Evolutionary conservation across 2,329 filamentous ascomycete species (phyloP).

Genomic region (Trichoderma koningii): DNA sequence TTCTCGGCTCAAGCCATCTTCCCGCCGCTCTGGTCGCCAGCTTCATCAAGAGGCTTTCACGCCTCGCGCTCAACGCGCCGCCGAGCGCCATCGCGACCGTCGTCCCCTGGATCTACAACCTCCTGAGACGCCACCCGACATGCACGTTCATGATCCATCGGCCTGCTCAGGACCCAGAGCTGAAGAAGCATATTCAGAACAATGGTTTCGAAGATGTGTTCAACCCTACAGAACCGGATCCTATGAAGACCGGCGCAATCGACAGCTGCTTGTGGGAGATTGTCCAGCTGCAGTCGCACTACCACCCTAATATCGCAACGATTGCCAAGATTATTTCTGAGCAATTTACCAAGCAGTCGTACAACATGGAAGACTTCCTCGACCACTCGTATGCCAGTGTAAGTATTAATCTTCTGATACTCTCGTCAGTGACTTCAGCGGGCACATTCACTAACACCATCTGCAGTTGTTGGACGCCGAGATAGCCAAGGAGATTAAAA

Average conservation of each 20-base stretch:
- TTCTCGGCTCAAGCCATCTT: slow-evolving; percentile 87
- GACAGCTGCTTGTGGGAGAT: slow-evolving; percentile 96
- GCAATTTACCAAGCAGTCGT: slow-evolving; percentile 94
- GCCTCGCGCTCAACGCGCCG: slow-evolving; percentile 82
- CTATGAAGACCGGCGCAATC: slow-evolving; percentile 81
- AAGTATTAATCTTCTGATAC: slow-evolving; percentile 44
- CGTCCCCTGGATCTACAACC: slow-evolving; percentile 93
- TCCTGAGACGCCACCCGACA: slow-evolving; percentile 83
- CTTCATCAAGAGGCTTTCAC: slow-evolving; percentile 90
- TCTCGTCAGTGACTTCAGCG: neutral
- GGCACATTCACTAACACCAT: slow-evolving; percentile 38
- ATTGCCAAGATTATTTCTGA: slow-evolving; percentile 92
- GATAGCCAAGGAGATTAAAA: slow-evolving; percentile 79
- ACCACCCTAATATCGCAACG: slow-evolving; percentile 94
- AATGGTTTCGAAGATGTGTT: slow-evolving; percentile 73
- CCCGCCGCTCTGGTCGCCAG: slow-evolving; percentile 88
- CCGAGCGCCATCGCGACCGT: slow-evolving; percentile 87
- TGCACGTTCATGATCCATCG: slow-evolving; percentile 98
- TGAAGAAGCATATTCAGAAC: slow-evolving; percentile 61
- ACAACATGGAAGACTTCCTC: slow-evolving; percentile 95
- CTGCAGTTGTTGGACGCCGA: slow-evolving; percentile 78
- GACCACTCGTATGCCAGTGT: slow-evolving; percentile 88
- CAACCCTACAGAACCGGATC: slow-evolving; percentile 71
- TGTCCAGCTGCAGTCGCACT: slow-evolving; percentile 86
- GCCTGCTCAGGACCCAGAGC: slow-evolving; percentile 59